Evolutionary conservation across 192 early-diverging fungal species (phyloP), one percentile per base, ranked within the genome.

Genomic region (Coemansia javaensis): DNA sequence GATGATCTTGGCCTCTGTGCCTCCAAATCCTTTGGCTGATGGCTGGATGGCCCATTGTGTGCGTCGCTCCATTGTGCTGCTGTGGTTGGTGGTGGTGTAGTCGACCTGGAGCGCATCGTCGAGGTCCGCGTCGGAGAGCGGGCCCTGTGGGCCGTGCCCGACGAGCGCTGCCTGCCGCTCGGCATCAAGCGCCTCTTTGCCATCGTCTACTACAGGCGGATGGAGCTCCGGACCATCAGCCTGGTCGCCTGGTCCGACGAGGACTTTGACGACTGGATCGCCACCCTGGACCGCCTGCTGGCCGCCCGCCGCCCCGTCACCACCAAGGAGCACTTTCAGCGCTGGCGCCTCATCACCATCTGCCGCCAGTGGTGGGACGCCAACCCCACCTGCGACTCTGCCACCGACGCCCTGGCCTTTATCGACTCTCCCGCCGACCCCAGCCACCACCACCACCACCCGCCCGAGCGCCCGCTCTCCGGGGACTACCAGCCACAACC

Each of bases 41-140:
- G n/a, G n/a, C n/a, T n/a, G n/a, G n/a, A n/a, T n/a, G n/a, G n/a
- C n/a, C n/a, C n/a, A n/a, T n/a, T n/a, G n/a, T n/a, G n/a, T n/a
- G n/a, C 28, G 1, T 5, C 25, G 25, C 25, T 27, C 4, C 25
- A 3, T 27, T 30, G 1, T 30, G 5, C 28, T 8, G 28, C 28
- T 1, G 7, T 1, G 10, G 5, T 9, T 10, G 1, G 28, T 9
- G 25, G 4, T 23, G 6, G 13, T 51, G 38, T 74, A 74, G 70
- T 75, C 50, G 72, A 75, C 44, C 50, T 75, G 27, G 72, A 75
- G 56, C 60, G 60, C 41, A 75, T 75, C 36, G 61, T 68, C 27
- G 72, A 75, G 44, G 32, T 75, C 12, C 50, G 72, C 10, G 55
- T 66, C 14, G 72, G 72, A 18, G 59, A 60, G 36, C 50, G 53